A percentile compares a stretch with the other conserved stretches of the same genome.
Evolutionary conservation across 306 rosid species (phyloP).

Genomic region (Senna siamea): DNA sequence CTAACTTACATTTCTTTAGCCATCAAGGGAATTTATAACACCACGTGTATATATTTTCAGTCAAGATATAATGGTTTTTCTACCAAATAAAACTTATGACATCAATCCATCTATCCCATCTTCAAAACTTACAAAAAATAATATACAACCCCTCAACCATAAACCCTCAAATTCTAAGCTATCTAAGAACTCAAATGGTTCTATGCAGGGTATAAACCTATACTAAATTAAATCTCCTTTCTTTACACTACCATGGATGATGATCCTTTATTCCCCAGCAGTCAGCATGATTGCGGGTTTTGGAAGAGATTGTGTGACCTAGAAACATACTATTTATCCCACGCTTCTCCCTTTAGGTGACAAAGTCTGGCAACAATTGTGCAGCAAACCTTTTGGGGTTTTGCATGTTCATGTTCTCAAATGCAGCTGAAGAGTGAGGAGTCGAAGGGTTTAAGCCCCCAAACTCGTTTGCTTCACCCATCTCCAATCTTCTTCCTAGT

Average conservation of each 20-base stretch:
- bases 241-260: conserved; percentile 71
- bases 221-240: conserved; percentile 70
- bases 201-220: conserved; percentile 81
- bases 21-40: not conserved
- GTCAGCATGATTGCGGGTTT: conserved; percentile 33
- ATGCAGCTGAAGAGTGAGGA: conserved; percentile 79
- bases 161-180: conserved; percentile 73
- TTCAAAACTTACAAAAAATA: conserved; percentile 78
- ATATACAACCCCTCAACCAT: conserved; percentile 89
- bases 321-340: conserved; percentile 8
- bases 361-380: conserved; percentile 89
- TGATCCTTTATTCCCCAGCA: conserved; percentile 45
- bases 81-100: conserved; percentile 57
- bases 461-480: conserved; percentile 67
- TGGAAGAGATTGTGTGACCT: conserved; percentile 41
- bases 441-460: conserved; percentile 61
- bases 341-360: conserved; percentile 52
- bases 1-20: not conserved
- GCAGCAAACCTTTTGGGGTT: conserved; percentile 91
- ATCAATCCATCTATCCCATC: conserved; percentile 70
- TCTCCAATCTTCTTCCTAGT: conserved; percentile 74
- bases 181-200: conserved; percentile 72
- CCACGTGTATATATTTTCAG: conserved; percentile 32
- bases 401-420: conserved; percentile 80
- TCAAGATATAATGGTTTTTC: conserved; percentile 61